phyloP scores from a whole-genome alignment of 495 filamentous ascomycete species.

The Xylona heveae region DNA sequence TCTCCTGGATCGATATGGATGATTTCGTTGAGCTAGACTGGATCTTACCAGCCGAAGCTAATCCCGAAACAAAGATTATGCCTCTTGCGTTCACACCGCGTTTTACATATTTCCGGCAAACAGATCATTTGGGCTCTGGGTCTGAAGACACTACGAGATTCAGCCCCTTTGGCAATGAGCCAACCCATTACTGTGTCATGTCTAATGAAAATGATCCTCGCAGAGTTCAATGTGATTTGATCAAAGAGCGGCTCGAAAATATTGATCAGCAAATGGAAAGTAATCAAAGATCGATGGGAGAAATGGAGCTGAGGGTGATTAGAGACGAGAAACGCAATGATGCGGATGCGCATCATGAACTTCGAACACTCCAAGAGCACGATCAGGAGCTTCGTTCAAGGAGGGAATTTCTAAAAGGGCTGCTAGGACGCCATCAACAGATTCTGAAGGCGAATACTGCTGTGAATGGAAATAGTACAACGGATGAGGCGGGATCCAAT shows the following conservation, averaged over 20 bases:
- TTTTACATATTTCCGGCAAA: slow-evolving; percentile 93
- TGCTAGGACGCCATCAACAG: too few relatives aligned
- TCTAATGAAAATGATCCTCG: slow-evolving; percentile 81
- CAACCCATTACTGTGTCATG: slow-evolving; percentile 89
- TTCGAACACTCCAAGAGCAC: slow-evolving; percentile 33
- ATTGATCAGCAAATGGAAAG: slow-evolving; percentile 54
- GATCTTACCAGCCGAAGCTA: slow-evolving; percentile 76
- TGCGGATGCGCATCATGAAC: too few relatives aligned
- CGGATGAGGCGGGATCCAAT: too few relatives aligned
- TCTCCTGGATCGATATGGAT: slow-evolving; percentile 96
- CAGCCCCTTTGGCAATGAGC: slow-evolving; percentile 79
- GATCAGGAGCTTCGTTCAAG: slow-evolving; percentile 28
- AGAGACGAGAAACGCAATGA: too few relatives aligned
- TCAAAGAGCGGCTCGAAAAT: slow-evolving; percentile 56
- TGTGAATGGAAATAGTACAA: too few relatives aligned
- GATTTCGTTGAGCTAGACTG: slow-evolving; percentile 96
- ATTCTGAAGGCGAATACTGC: too few relatives aligned
- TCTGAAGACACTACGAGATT: slow-evolving; percentile 45
- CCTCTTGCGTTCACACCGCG: slow-evolving; percentile 80
- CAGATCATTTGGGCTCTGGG: slow-evolving; percentile 59
- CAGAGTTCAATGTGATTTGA: slow-evolving; percentile 68
- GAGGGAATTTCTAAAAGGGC: too few relatives aligned
- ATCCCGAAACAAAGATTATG: slow-evolving; percentile 82
- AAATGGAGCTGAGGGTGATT: slow-evolving; percentile 20
- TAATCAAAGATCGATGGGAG: slow-evolving; percentile 30